A percentile compares a stretch with the other conserved stretches of the same genome.
Conservation (phyloP, 2,329 filamentous ascomycete species). For the Arthrinium phaeospermum region DNA sequence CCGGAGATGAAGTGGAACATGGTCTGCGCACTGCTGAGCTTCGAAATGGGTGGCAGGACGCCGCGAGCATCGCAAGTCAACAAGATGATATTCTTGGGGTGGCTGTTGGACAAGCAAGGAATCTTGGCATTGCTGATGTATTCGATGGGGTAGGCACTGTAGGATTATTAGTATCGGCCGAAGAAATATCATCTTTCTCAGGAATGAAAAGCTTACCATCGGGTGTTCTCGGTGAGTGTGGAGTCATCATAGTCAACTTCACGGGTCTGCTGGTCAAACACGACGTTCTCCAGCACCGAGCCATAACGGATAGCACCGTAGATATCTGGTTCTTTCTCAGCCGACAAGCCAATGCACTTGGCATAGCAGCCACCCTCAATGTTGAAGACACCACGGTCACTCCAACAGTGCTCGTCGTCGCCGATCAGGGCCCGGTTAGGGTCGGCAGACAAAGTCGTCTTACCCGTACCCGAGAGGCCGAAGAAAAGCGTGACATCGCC, state of each 20-base stretch:
- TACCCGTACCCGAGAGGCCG: constrained; percentile 96
- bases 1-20: constrained; percentile 99
- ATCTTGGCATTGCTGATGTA: constrained; percentile 99
- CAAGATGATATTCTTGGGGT: constrained; percentile 97
- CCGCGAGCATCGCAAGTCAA: constrained; percentile 97
- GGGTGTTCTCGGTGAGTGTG: constrained; percentile 97
- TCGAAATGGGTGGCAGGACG: constrained; percentile 96
- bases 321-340: constrained; percentile 99
- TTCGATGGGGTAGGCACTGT: constrained; percentile 91
- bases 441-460: constrained; percentile 97
- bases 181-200: neutral
- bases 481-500: constrained; percentile 99
- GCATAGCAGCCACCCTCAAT: constrained; percentile 99
- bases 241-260: constrained; percentile 94
- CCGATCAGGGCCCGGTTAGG: constrained; percentile 95
- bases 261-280: constrained; percentile 90
- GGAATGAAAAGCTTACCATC: constrained; percentile 59
- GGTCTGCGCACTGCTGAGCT: constrained; percentile 91
- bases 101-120: constrained; percentile 83
- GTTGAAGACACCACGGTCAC: constrained; percentile 96
- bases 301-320: constrained; percentile 95
- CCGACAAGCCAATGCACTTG: constrained; percentile 96
- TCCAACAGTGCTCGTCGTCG: constrained; percentile 99
- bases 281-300: constrained; percentile 97
- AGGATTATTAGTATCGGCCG: constrained; percentile 26